phyloP scores from a whole-genome alignment of 192 early-diverging fungal species.

The Podila epigama region DNA sequence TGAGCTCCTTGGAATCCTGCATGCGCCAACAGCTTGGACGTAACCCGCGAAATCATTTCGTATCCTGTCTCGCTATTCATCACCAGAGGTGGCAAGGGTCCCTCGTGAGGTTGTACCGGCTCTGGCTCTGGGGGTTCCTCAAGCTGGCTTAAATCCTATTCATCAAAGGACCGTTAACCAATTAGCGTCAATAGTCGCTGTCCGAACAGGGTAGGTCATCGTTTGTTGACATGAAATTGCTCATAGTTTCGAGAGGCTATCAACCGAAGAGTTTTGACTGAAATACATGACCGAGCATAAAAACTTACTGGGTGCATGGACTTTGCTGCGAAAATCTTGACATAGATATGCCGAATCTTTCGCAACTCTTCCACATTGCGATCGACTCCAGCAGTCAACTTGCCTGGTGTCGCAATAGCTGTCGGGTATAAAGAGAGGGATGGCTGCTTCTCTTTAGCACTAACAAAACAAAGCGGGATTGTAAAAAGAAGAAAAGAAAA shows the following conservation, averaged over 20 bases:
- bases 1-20: conserved; percentile 88
- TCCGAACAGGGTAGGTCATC: too few relatives aligned
- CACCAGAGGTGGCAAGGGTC: conserved; percentile 54
- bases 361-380: conserved; percentile 51
- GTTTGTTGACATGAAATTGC: too few relatives aligned
- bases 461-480: not conserved
- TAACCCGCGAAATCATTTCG: conserved; percentile 65
- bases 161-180: not conserved
- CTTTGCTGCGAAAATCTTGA: conserved; percentile 52
- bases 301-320: conserved; percentile 49
- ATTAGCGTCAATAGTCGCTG: not conserved
- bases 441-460: conserved; percentile 29
- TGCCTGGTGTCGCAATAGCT: conserved; percentile 38
- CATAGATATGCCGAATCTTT: conserved; percentile 52
- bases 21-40: conserved; percentile 79
- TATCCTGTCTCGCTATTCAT: conserved; percentile 66
- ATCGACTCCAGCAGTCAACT: conserved; percentile 52
- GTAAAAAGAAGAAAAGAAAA: not conserved
- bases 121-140: conserved; percentile 34
- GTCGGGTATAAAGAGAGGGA: conserved; percentile 54
- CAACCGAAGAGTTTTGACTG: not conserved
- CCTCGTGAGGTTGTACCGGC: conserved; percentile 21
- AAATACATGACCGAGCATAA: not conserved
- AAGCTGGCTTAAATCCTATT: conserved; percentile 20
- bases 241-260: not conserved